phyloP scores from a whole-genome alignment of 352 stramenopile species.

The Thalassiosira livingstoniorum region DNA sequence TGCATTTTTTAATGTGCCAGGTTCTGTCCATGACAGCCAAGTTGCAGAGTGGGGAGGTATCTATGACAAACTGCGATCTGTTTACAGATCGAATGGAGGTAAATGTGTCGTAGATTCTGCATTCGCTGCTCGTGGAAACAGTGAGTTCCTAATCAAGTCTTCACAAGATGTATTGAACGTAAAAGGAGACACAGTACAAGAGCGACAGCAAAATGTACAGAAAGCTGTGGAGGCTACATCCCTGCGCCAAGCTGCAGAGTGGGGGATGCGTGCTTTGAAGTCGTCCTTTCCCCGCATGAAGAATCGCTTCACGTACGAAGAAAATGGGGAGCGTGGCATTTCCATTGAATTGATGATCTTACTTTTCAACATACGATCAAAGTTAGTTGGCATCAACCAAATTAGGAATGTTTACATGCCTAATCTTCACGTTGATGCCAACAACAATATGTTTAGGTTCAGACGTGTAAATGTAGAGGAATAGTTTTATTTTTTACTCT shows the following conservation, averaged over 20 bases:
- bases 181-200: neutral
- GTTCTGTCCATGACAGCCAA: constrained; percentile 61
- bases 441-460: neutral
- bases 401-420: constrained; percentile 46
- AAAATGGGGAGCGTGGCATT: constrained; percentile 40
- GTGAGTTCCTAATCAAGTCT: constrained; percentile 25
- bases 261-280: constrained; percentile 56
- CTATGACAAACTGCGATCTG: constrained; percentile 35
- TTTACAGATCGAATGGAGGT: constrained; percentile 12
- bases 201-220: neutral
- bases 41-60: constrained; percentile 31
- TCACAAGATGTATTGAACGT: constrained; percentile 12
- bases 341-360: constrained; percentile 33
- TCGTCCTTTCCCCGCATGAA: constrained; percentile 47
- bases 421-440: constrained; percentile 10
- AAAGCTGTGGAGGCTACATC: constrained; percentile 37
- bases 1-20: constrained; percentile 52
- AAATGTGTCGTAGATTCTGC: constrained; percentile 46
- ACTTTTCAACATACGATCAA: constrained; percentile 44
- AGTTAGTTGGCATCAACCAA: constrained; percentile 48
- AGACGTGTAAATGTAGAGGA: neutral
- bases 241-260: constrained; percentile 48
- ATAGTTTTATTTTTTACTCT: neutral
- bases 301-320: constrained; percentile 45
- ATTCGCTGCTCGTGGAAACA: neutral